Conservation (phyloP, 306 rosid species). For the Dicorynia guianensis region DNA sequence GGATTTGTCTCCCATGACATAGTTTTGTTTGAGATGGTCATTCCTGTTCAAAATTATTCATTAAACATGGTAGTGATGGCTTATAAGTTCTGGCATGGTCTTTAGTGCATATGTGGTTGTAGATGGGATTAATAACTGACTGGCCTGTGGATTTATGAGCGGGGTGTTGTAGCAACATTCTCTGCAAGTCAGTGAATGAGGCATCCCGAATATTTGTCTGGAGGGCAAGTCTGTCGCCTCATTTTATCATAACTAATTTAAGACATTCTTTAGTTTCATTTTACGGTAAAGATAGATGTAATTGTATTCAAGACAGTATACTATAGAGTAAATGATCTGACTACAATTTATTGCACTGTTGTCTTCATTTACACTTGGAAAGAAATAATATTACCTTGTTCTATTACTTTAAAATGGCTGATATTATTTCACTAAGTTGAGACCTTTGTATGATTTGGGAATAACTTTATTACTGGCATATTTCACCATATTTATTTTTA, state of each 20-base stretch:
- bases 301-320: slow-evolving; percentile 20
- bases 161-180: not conserved
- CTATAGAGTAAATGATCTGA: not conserved
- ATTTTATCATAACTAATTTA: slow-evolving; percentile 18
- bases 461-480: not conserved
- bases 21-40: slow-evolving; percentile 34
- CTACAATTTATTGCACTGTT: not conserved
- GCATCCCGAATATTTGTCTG: slow-evolving; percentile 22
- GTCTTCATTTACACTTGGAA: not conserved
- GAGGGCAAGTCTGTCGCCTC: slow-evolving; percentile 24
- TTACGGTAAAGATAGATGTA: not conserved
- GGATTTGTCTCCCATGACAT: slow-evolving; percentile 19
- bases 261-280: slow-evolving; percentile 10
- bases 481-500: not conserved
- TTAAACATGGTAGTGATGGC: slow-evolving; percentile 25
- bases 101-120: slow-evolving; percentile 9
- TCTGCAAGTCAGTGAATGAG: not conserved
- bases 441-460: slow-evolving; percentile 1
- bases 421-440: not conserved
- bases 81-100: slow-evolving; percentile 26
- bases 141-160: slow-evolving; percentile 30
- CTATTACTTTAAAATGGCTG: not conserved
- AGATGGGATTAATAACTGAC: slow-evolving; percentile 4
- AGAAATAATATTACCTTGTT: not conserved
- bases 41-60: slow-evolving; percentile 8